Conservation (phyloP, 768 basidiomycete species). For the Gymnopilus dilepis region DNA sequence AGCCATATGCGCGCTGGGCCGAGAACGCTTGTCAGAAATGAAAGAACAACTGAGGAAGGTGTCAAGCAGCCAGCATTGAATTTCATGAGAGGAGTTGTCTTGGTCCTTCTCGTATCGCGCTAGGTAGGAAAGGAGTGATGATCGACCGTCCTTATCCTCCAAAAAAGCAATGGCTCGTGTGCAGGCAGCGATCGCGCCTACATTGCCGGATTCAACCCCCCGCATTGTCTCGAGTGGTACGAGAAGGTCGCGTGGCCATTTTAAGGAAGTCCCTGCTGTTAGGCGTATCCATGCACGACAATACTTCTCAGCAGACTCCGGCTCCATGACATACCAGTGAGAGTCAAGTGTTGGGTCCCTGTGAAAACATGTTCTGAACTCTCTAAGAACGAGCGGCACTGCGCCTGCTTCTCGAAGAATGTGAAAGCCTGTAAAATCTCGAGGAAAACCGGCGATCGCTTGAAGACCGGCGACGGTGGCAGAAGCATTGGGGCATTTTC, state of each 20-base stretch:
- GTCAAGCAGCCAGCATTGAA: slow-evolving; percentile 42
- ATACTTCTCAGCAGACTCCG: slow-evolving; percentile 37
- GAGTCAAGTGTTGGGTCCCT: slow-evolving; percentile 38
- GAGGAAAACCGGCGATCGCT: slow-evolving; percentile 43
- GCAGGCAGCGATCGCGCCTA: slow-evolving; percentile 39
- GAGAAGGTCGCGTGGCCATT: slow-evolving; percentile 40
- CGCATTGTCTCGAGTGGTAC: slow-evolving; percentile 38
- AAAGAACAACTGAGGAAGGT: slow-evolving; percentile 40
- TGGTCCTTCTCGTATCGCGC: slow-evolving; percentile 33
- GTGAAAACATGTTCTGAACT: slow-evolving; percentile 42
- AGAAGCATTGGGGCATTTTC: slow-evolving; percentile 32
- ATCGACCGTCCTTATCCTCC: slow-evolving; percentile 37
- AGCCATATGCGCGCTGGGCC: slow-evolving; percentile 37
- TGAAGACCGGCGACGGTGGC: slow-evolving; percentile 34
- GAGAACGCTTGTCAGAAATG: slow-evolving; percentile 39
- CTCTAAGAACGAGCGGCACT: slow-evolving; percentile 33
- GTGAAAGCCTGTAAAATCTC: slow-evolving; percentile 39
- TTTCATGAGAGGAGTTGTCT: slow-evolving; percentile 32
- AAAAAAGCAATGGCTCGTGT: slow-evolving; percentile 38
- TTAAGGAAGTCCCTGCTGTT: slow-evolving; percentile 36
- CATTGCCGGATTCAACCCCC: slow-evolving; percentile 29
- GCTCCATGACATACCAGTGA: slow-evolving; percentile 41
- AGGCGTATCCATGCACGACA: slow-evolving; percentile 46
- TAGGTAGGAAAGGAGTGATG: slow-evolving; percentile 38
- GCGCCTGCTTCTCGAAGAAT: slow-evolving; percentile 40